Evolutionary conservation across 495 filamentous ascomycete genomes (phyloP).

Genomic region (Oleoguttula mirabilis): DNA sequence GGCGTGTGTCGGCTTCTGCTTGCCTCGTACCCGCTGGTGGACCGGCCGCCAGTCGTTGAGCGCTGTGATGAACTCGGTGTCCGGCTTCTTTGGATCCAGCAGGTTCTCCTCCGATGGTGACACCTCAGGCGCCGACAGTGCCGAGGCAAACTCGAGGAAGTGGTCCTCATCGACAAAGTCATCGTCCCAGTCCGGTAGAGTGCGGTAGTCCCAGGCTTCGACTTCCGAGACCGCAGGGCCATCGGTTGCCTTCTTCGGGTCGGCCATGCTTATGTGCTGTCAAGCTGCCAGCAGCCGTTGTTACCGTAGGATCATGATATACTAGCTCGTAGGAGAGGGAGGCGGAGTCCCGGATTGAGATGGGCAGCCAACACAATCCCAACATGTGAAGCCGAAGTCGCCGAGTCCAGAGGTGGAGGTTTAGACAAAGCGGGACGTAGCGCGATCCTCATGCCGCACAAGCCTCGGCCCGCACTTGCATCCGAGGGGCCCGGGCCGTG

Average conservation of each 20-base stretch:
- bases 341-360: too few species aligned
- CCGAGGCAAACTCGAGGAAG: conserved; percentile 30
- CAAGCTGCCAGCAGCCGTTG: too few species aligned
- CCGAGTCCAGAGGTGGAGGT: too few species aligned
- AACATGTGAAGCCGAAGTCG: too few species aligned
- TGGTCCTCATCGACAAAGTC: conserved; percentile 31
- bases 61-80: conserved; percentile 33
- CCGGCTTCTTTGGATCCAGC: conserved; percentile 9
- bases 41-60: conserved; percentile 38
- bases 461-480: too few species aligned
- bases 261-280: conserved; percentile 31
- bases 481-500: too few species aligned
- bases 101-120: conserved; percentile 32
- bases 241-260: conserved; percentile 26
- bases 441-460: too few species aligned
- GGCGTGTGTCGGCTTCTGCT: background rate
- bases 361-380: too few species aligned
- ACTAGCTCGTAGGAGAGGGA: too few species aligned
- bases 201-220: conserved; percentile 28
- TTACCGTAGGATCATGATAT: too few species aligned
- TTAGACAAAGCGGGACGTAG: too few species aligned
- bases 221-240: conserved; percentile 22
- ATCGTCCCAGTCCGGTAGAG: conserved; percentile 32
- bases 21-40: conserved; percentile 28
- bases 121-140: conserved; percentile 31